phyloP scores from a whole-genome alignment of 2,329 filamentous ascomycete genomes.

The Epichloe gansuensis region DNA sequence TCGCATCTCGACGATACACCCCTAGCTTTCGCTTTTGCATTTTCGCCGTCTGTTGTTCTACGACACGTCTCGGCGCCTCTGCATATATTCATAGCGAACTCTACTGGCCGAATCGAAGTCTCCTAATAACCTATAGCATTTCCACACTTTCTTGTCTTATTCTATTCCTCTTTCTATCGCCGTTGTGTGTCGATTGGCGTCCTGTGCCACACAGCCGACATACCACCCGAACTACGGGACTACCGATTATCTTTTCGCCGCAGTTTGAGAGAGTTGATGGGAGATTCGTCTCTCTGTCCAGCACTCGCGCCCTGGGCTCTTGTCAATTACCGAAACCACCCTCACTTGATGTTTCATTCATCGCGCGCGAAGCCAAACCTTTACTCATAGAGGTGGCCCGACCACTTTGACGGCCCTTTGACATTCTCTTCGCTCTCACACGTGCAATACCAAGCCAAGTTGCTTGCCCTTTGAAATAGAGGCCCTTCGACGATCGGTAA shows the following conservation, averaged over 20 bases:
- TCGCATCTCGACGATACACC: slow-evolving; percentile 5
- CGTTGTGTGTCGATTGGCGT: not conserved
- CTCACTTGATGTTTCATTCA: not conserved
- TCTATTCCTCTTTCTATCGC: no score
- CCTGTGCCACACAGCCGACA: not conserved
- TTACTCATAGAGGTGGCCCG: not conserved
- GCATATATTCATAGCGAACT: not conserved
- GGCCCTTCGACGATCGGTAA: slow-evolving; percentile 8
- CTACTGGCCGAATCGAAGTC: not conserved
- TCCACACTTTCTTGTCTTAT: not conserved
- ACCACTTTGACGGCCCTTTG: not conserved
- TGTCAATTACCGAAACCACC: not conserved
- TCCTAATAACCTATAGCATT: no score
- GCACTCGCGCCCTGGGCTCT: not conserved
- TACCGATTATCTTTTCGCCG: no score
- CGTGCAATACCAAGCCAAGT: not conserved
- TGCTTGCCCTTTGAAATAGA: no score
- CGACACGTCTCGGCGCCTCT: not conserved
- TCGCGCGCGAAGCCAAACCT: not conserved
- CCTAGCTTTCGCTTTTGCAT: not conserved
- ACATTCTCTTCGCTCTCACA: not conserved
- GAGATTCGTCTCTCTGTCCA: not conserved
- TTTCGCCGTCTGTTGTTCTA: not conserved
- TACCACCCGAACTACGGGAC: not conserved
- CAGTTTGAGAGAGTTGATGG: not conserved